These are phyloP conservation scores for Vitis riparia DNA, from an alignment of 164 flowering plant genomes.

Conservation along the genomic window DNA sequence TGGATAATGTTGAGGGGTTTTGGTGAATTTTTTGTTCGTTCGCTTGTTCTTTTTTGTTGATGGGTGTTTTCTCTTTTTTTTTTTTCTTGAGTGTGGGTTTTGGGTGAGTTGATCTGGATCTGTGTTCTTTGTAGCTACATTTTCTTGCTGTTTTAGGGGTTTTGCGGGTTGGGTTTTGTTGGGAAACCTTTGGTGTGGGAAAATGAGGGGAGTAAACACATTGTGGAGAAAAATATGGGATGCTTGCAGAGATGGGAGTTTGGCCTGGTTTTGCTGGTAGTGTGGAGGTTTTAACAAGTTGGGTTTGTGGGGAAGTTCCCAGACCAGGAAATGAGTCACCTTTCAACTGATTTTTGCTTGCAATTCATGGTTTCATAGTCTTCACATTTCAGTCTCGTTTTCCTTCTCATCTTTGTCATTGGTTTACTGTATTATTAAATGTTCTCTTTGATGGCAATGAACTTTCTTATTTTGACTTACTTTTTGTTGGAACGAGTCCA, in stretches of 20 bases:
- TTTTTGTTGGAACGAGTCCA: constrained; percentile 1
- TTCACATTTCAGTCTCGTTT: no score
- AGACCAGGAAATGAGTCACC: no score
- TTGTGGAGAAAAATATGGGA: neutral
- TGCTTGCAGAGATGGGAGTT: neutral
- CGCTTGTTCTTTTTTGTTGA: no score
- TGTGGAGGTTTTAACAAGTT: no score
- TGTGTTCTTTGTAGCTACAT: constrained; percentile 6
- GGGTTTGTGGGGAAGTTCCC: no score
- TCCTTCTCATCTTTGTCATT: neutral
- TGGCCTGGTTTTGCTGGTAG: no score
- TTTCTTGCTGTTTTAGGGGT: neutral
- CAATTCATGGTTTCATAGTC: no score
- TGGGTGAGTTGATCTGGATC: constrained; percentile 23
- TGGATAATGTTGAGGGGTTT: no score
- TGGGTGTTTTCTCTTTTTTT: no score
- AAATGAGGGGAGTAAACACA: neutral
- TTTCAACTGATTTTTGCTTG: no score
- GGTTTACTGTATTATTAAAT: neutral
- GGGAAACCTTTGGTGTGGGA: neutral
- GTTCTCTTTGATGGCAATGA: neutral
- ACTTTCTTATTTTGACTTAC: neutral
- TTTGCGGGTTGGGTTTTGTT: neutral
- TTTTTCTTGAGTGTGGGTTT: neutral
- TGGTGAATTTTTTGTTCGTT: no score